Evolutionary conservation across 768 basidiomycete species (phyloP).

Genomic region (Phylloporus scabripes): DNA sequence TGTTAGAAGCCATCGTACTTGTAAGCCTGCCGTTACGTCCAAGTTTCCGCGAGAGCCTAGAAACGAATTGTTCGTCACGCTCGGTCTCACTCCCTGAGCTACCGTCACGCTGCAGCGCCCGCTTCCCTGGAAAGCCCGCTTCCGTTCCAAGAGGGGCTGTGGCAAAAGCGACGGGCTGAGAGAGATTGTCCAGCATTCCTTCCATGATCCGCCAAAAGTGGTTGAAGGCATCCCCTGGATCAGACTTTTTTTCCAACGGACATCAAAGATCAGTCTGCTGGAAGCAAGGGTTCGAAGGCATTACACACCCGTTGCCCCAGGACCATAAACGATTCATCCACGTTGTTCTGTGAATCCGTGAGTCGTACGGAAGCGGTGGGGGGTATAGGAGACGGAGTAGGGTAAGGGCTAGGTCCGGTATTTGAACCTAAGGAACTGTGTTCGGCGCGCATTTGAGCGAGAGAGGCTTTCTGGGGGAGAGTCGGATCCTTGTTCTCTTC

Average conservation of each 20-base stretch:
- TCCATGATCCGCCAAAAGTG: slow-evolving; percentile 88
- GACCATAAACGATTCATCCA: slow-evolving; percentile 88
- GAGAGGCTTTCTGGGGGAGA: slow-evolving; percentile 55
- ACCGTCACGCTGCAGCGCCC: slow-evolving; percentile 39
- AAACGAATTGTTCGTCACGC: slow-evolving; percentile 56
- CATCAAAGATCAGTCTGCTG: not conserved
- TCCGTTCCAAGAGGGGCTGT: slow-evolving; percentile 64
- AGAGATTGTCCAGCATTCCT: slow-evolving; percentile 80
- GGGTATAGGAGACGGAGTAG: slow-evolving; percentile 42
- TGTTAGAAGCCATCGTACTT: slow-evolving; percentile 11
- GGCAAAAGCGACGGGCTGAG: slow-evolving; percentile 74
- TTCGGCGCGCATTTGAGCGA: slow-evolving; percentile 20
- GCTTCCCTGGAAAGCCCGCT: slow-evolving; percentile 19
- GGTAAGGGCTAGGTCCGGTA: slow-evolving; percentile 16
- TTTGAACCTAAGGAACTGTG: slow-evolving; percentile 16
- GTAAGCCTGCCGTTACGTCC: slow-evolving; percentile 22
- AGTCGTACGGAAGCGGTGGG: slow-evolving; percentile 30
- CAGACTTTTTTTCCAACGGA: slow-evolving; percentile 51
- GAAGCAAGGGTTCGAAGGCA: slow-evolving; percentile 1
- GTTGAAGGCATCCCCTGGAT: slow-evolving; percentile 83
- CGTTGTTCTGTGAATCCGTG: slow-evolving; percentile 55
- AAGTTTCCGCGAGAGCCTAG: slow-evolving; percentile 32
- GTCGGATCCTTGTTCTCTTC: slow-evolving; percentile 76
- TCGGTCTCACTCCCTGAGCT: slow-evolving; percentile 65
- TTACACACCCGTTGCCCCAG: slow-evolving; percentile 64